A percentile compares a stretch with the other conserved stretches of the same genome.
phyloP scores from a whole-genome alignment of 2,329 filamentous ascomycete species.

The Coniochaeta sp. region DNA sequence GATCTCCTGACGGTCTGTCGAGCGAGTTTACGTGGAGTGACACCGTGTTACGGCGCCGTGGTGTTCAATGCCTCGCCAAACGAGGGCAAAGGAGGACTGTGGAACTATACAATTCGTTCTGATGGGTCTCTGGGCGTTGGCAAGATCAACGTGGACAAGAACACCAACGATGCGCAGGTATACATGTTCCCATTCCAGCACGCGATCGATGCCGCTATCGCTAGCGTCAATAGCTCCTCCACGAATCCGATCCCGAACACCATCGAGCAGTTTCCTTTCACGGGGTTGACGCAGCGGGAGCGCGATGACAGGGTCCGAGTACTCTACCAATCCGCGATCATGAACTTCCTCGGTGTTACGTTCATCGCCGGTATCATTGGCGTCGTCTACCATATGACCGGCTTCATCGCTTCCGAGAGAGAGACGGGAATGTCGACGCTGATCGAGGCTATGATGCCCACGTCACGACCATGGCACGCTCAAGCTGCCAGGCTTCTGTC shows the following conservation, averaged over 20 bases:
- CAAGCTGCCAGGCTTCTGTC: conserved; percentile 72
- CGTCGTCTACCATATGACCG: conserved; percentile 79
- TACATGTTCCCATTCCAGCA: conserved; percentile 75
- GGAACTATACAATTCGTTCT: conserved; percentile 81
- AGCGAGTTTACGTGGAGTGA: conserved; percentile 54
- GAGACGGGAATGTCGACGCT: conserved; percentile 83
- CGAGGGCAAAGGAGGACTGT: conserved; percentile 57
- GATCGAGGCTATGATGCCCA: conserved; percentile 87
- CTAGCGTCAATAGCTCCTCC: conserved; percentile 14
- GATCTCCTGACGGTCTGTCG: conserved; percentile 41
- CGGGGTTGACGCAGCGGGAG: conserved; percentile 60
- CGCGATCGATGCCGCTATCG: conserved; percentile 69
- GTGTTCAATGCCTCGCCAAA: conserved; percentile 67
- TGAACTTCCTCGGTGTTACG: conserved; percentile 68
- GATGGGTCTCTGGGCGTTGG: conserved; percentile 63
- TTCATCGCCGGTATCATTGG: conserved; percentile 76
- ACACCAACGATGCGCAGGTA: conserved; percentile 66
- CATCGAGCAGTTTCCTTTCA: conserved; percentile 69
- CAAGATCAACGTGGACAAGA: conserved; percentile 55
- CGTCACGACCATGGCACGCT: conserved; percentile 63
- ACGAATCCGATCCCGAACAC: conserved; percentile 25
- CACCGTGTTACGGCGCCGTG: conserved; percentile 64
- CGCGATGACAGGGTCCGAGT: conserved; percentile 57
- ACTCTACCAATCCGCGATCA: conserved; percentile 65
- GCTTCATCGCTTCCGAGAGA: conserved; percentile 76